These are phyloP conservation scores for Edaphochlamys debaryana DNA, from an alignment of 139 green algal genomes.

Conservation along the genomic window DNA sequence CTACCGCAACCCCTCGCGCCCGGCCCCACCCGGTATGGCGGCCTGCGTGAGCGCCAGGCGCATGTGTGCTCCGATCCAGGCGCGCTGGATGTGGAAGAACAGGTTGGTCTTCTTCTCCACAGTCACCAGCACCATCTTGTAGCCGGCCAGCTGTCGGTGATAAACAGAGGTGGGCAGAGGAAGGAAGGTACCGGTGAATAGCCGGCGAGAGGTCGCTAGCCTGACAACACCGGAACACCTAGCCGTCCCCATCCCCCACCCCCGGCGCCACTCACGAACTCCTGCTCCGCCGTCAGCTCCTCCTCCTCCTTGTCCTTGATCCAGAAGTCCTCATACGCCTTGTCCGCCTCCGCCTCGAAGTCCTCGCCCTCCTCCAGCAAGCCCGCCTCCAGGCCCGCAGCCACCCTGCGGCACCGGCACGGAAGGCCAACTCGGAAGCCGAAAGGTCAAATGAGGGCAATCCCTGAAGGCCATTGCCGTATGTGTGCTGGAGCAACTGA, in stretches of 20 bases:
- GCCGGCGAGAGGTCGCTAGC: too few relatives aligned
- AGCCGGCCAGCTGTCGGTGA: constrained; percentile 10
- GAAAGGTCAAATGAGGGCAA: too few relatives aligned
- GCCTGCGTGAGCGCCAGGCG: constrained; percentile 42
- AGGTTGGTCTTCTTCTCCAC: constrained; percentile 46
- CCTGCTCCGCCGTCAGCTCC: neutral
- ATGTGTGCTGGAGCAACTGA: too few relatives aligned
- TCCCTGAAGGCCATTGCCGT: too few relatives aligned
- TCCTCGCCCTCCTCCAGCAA: neutral
- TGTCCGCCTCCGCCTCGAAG: neutral
- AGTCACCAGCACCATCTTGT: constrained; percentile 46
- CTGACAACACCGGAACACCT: too few relatives aligned
- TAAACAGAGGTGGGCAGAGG: too few relatives aligned
- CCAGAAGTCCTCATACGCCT: constrained; percentile 42
- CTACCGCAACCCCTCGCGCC: too few relatives aligned
- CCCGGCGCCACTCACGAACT: constrained; percentile 6
- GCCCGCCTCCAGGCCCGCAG: too few relatives aligned
- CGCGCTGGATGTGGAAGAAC: constrained; percentile 51
- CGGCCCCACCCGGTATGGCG: constrained; percentile 35
- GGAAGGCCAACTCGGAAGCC: too few relatives aligned
- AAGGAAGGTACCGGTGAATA: too few relatives aligned
- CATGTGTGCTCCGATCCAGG: constrained; percentile 57
- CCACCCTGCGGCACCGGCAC: too few relatives aligned
- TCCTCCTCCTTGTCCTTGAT: constrained; percentile 9
- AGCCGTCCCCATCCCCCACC: too few relatives aligned